Evolutionary conservation across 352 stramenopile genomes (phyloP).

Genomic region (Plasmopara viticola): DNA sequence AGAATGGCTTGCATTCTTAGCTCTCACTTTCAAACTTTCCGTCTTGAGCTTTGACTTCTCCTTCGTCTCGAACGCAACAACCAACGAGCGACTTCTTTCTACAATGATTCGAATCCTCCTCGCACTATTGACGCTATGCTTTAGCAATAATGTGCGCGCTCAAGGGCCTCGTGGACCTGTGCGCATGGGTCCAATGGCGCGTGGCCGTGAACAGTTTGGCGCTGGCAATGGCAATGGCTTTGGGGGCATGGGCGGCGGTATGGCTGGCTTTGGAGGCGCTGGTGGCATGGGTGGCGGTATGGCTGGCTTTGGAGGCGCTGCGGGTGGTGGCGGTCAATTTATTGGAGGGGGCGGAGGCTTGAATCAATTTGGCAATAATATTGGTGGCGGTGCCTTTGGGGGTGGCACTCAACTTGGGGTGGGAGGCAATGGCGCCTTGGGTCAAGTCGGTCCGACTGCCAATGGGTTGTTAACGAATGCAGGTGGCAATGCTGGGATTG

Average conservation of each 20-base stretch:
- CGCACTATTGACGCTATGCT: background rate
- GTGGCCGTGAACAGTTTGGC: conserved; percentile 18
- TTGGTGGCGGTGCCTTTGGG: background rate
- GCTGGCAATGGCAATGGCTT: conserved; percentile 3
- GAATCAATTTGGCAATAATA: conserved; percentile 2
- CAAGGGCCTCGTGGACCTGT: conserved; percentile 17
- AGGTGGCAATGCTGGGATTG: background rate
- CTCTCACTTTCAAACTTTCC: background rate
- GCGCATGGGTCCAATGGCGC: conserved; percentile 9
- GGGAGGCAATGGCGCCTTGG: background rate
- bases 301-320: conserved; percentile 1
- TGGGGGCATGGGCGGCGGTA: background rate
- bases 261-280: background rate
- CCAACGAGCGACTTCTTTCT: too few species aligned
- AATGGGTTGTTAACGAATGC: background rate
- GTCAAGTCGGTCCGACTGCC: conserved; percentile 1
- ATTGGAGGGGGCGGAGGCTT: conserved; percentile 5
- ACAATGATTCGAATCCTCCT: too few species aligned
- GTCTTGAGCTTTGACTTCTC: background rate
- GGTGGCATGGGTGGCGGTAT: background rate
- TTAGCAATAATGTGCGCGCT: background rate
- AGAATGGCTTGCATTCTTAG: background rate
- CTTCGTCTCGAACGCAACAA: background rate
- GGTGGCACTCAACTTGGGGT: conserved; percentile 1
- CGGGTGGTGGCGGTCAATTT: conserved; percentile 1